Evolutionary conservation across 345 rosid genomes (phyloP), one percentile per base, ranked within the genome.

Genomic region (Isatis tinctoria): DNA sequence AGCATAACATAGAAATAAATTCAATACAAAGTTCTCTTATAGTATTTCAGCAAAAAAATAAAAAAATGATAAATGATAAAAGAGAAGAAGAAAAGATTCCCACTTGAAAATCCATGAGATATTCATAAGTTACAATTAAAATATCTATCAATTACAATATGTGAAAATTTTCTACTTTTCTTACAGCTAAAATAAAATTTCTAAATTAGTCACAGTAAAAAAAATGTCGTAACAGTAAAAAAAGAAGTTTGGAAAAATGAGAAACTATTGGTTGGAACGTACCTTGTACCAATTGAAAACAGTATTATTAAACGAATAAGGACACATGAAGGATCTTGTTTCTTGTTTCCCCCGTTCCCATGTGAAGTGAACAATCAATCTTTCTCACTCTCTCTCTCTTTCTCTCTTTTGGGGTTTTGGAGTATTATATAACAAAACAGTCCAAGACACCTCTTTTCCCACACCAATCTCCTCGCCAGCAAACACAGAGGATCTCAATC

Each of bases 361-460:
- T 70, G 80, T 76, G 75, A 70, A 48, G 71, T 76, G 72, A 70
- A 64, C 80, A 54, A 58, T 77, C 80, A 62, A 58, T 77, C 73
- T 71, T 65, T 36, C 49, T 71, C 63, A 52, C 49, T 69, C 44
- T 32, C 8, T 62, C 13, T 49, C 40, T 72, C 45, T 60, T 69
- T 67, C 32, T 24, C 60, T 67, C 39, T 67, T 18, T 32, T 65
- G n/a, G 22, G 10, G 8, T 32, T 26, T 40, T 35, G 6, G 18
- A 67, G 0, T 64, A 62, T 67, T 79, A 79, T 74, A 68, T 60
- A 67, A 59, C 64, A 24, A 49, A 39, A 2, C 74, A 60, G 61
- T 44, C 78, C 68, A 73, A 73, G 53, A 48, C 70, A 12, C 44
- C 45, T 68, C 67, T 68, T 66, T 74, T 67, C 78, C 26, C 74